A percentile compares a stretch with the other conserved stretches of the same genome.
These are phyloP conservation scores for Dryadomyces quercivorus DNA, from an alignment of 2,329 filamentous ascomycete species.

Conservation along the genomic window DNA sequence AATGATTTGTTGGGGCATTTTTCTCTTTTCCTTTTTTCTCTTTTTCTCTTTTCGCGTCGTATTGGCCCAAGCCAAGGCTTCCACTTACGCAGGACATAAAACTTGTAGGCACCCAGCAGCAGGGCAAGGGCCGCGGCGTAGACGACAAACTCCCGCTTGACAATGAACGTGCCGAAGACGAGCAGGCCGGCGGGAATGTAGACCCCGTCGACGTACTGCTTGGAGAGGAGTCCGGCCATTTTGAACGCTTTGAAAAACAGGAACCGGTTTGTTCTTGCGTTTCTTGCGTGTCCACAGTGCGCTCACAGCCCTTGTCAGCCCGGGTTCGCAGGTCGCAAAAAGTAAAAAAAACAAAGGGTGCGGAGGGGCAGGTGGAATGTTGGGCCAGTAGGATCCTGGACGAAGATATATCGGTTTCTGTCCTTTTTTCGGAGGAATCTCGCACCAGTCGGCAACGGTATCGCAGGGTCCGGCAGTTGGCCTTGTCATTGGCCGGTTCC, in stretches of 20 bases:
- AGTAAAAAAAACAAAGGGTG: no score
- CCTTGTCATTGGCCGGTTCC: background rate
- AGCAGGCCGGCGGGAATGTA: constrained; percentile 75
- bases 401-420: background rate
- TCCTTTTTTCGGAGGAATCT: constrained; percentile 1
- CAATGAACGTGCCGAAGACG: constrained; percentile 61
- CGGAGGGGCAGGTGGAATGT: no score
- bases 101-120: constrained; percentile 57
- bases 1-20: no score
- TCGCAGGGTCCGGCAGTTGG: background rate
- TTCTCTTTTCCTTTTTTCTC: no score
- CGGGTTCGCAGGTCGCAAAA: no score
- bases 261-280: no score
- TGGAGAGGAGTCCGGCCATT: constrained; percentile 36
- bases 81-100: constrained; percentile 56
- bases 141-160: constrained; percentile 66
- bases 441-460: background rate
- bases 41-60: no score
- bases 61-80: no score
- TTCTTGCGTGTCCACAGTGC: no score
- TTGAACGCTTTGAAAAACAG: background rate
- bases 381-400: no score
- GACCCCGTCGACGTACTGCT: constrained; percentile 63
- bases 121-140: constrained; percentile 58
- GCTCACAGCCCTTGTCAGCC: no score